Evolutionary conservation across 2,329 filamentous ascomycete genomes (phyloP).

Genomic region (Hymenoscyphus repandus): DNA sequence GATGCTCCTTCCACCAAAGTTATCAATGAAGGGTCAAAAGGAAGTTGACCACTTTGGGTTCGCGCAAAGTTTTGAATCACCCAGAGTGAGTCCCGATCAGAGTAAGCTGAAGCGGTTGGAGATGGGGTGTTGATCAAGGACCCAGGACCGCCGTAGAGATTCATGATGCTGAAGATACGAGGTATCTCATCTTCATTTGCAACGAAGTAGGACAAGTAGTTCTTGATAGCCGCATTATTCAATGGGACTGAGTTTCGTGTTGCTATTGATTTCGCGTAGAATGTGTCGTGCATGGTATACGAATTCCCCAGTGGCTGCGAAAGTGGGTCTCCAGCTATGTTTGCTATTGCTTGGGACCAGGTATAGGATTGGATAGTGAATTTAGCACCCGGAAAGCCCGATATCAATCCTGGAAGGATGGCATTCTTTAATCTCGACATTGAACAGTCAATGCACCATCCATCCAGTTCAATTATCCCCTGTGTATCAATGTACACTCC

Average conservation of each 20-base stretch:
- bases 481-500: constrained; percentile 38
- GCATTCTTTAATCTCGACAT: constrained; percentile 34
- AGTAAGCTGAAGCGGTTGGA: constrained; percentile 9
- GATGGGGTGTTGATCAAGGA: constrained; percentile 15
- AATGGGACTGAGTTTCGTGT: constrained; percentile 1
- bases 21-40: constrained; percentile 13
- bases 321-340: constrained; percentile 4
- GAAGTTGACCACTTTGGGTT: constrained; percentile 6
- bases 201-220: constrained; percentile 1
- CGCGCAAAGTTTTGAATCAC: constrained; percentile 21
- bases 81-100: constrained; percentile 20
- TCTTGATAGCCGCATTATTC: not conserved
- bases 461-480: constrained; percentile 31
- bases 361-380: not conserved
- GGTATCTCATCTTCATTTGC: constrained; percentile 12
- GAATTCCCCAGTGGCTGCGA: constrained; percentile 37
- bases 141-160: constrained; percentile 19
- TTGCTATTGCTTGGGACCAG: constrained; percentile 3
- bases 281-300: constrained; percentile 38
- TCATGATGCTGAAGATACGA: constrained; percentile 20
- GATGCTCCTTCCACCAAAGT: constrained; percentile 15
- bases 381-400: constrained; percentile 24
- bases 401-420: constrained; percentile 35
- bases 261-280: constrained; percentile 51
- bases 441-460: constrained; percentile 36